phyloP scores from a whole-genome alignment of 2,329 filamentous ascomycete genomes.

The Neurospora sp. region DNA sequence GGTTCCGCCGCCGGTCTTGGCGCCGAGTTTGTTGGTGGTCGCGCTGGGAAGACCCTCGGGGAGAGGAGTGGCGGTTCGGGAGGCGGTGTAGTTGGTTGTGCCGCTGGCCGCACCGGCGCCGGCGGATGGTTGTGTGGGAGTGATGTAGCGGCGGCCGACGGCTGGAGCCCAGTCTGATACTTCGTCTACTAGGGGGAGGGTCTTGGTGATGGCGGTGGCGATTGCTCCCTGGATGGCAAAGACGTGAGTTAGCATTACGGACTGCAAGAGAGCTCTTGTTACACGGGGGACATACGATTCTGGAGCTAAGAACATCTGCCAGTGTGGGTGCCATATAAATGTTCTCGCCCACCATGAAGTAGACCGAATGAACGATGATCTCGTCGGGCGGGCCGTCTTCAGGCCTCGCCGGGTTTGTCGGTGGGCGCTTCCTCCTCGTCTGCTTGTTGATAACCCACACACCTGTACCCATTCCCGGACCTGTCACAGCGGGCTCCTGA shows the following conservation, averaged over 20 bases:
- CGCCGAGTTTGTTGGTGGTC: slow-evolving; percentile 17
- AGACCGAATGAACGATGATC: slow-evolving; percentile 47
- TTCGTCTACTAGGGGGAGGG: slow-evolving; percentile 39
- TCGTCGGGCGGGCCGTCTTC: slow-evolving; percentile 42
- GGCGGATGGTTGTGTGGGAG: slow-evolving; percentile 18
- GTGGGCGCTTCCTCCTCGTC: slow-evolving; percentile 42
- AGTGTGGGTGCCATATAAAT: slow-evolving; percentile 57
- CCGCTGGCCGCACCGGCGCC: slow-evolving; percentile 11
- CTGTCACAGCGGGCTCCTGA: slow-evolving; percentile 53
- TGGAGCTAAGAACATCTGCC: slow-evolving; percentile 47
- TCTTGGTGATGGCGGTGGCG: slow-evolving; percentile 43
- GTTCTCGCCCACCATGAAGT: slow-evolving; percentile 56
- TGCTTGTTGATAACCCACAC: slow-evolving; percentile 64
- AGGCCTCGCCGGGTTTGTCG: neutral
- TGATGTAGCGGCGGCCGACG: slow-evolving; percentile 41
- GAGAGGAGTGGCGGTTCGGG: slow-evolving; percentile 38
- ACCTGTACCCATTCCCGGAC: slow-evolving; percentile 49
- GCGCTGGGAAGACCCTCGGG: slow-evolving; percentile 27
- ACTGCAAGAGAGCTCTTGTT: neutral
- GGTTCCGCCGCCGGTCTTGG: slow-evolving; percentile 23
- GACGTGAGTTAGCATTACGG: slow-evolving; percentile 6
- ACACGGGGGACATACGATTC: slow-evolving; percentile 38
- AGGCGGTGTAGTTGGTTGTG: slow-evolving; percentile 19
- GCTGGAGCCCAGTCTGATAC: slow-evolving; percentile 46
- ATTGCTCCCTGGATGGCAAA: slow-evolving; percentile 36